A percentile compares a stretch with the other conserved stretches of the same genome.
phyloP scores from a whole-genome alignment of 83 land plant genomes.

The Picea engelmannii region DNA sequence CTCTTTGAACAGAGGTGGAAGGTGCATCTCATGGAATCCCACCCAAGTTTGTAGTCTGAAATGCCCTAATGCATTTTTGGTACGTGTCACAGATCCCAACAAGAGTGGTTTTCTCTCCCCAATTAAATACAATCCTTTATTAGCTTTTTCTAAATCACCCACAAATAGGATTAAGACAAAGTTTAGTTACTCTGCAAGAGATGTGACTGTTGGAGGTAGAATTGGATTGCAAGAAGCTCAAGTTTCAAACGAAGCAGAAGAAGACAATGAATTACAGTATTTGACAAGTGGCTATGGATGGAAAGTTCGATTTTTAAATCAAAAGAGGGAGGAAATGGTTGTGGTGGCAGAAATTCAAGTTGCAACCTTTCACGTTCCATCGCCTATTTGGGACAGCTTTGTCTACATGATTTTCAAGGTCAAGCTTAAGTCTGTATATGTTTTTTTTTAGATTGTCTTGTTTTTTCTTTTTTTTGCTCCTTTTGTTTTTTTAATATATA shows the following conservation, averaged over 20 bases:
- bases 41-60: no score
- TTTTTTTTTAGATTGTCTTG: neutral
- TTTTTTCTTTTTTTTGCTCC: neutral
- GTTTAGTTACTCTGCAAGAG: no score
- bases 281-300: slow-evolving; percentile 64
- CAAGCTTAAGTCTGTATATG: neutral
- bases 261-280: slow-evolving; percentile 10
- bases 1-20: no score
- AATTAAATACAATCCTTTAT: no score
- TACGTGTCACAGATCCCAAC: no score
- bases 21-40: no score
- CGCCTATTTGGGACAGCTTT: slow-evolving; percentile 45
- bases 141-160: no score
- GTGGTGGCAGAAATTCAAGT: slow-evolving; percentile 66
- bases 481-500: no score
- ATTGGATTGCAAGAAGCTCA: neutral
- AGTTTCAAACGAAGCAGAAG: neutral
- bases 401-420: slow-evolving; percentile 73
- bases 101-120: no score
- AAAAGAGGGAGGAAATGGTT: slow-evolving; percentile 49
- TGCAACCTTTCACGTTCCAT: slow-evolving; percentile 65
- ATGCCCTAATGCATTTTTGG: no score
- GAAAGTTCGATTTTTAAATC: slow-evolving; percentile 56
- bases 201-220: no score
- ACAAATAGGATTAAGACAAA: no score